Evolutionary conservation across 106 monocot species (phyloP).

Genomic region (Posidonia australis): DNA sequence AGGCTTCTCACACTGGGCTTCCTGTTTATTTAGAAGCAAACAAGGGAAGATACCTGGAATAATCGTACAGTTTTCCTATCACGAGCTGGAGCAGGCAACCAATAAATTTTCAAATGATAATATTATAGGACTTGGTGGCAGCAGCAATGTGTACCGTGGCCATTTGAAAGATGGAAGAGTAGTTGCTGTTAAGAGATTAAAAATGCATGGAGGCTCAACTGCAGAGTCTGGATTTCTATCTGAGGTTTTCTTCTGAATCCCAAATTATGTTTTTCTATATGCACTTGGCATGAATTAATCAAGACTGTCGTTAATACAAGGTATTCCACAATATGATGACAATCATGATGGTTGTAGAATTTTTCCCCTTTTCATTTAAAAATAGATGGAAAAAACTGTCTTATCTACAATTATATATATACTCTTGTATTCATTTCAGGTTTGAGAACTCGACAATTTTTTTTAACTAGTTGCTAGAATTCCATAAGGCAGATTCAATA

Average conservation of each 20-base stretch:
- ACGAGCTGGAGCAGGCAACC: constrained; percentile 75
- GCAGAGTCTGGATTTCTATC: constrained; percentile 51
- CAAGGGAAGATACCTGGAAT: constrained; percentile 31
- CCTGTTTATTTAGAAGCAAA: constrained; percentile 25
- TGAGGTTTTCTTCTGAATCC: constrained; percentile 40
- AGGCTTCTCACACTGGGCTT: constrained; percentile 32
- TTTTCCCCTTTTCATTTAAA: too few relatives aligned
- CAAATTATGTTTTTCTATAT: neutral
- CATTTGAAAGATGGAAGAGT: constrained; percentile 49
- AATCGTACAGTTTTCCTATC: constrained; percentile 60
- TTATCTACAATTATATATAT: too few relatives aligned
- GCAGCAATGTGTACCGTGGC: constrained; percentile 79
- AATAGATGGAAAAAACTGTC: too few relatives aligned
- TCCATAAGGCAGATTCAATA: too few relatives aligned
- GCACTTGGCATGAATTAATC: too few relatives aligned
- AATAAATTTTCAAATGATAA: constrained; percentile 61
- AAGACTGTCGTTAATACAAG: too few relatives aligned
- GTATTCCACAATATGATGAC: too few relatives aligned
- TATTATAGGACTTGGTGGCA: constrained; percentile 69
- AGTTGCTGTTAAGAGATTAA: constrained; percentile 81
- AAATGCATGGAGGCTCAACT: constrained; percentile 23
- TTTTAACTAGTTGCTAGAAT: too few relatives aligned
- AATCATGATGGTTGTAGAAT: too few relatives aligned
- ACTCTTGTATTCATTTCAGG: too few relatives aligned
- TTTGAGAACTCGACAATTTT: too few relatives aligned